phyloP scores from a whole-genome alignment of 2,329 filamentous ascomycete genomes.

The Arthrobotrys megalospora region DNA sequence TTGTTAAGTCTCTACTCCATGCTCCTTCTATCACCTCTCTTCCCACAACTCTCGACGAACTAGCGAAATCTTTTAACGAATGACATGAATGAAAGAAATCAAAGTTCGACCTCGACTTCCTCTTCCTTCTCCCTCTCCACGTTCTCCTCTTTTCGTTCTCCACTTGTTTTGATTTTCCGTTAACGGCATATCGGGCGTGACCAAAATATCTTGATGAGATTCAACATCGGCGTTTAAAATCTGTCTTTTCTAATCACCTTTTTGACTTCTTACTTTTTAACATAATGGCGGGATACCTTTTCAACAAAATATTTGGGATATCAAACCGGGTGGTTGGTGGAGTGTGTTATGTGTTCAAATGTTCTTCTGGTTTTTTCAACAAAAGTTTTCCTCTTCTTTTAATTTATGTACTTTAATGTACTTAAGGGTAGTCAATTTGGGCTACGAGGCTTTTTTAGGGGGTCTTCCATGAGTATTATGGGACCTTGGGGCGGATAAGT shows the following conservation, averaged over 20 bases:
- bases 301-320: conserved; percentile 57
- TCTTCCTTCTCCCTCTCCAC: conserved; percentile 5
- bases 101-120: neutral
- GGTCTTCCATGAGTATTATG: neutral
- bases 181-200: conserved; percentile 60
- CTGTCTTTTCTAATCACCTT: conserved; percentile 33
- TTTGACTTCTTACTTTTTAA: conserved; percentile 43
- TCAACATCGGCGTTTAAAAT: conserved; percentile 65
- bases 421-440: neutral
- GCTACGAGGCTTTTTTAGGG: neutral
- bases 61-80: conserved; percentile 13
- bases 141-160: conserved; percentile 39
- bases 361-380: conserved; percentile 50
- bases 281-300: conserved; percentile 59
- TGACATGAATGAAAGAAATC: conserved; percentile 27
- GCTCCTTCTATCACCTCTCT: conserved; percentile 48
- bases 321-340: conserved; percentile 33
- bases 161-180: conserved; percentile 49
- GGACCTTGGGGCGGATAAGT: conserved; percentile 4
- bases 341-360: conserved; percentile 22
- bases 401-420: conserved; percentile 25
- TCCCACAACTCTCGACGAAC: conserved; percentile 22
- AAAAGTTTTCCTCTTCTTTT: conserved; percentile 47
- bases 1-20: conserved; percentile 23
- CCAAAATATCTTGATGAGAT: conserved; percentile 62